phyloP scores from a whole-genome alignment of 78 protist genomes.

The Dictyostelium intermedium region DNA sequence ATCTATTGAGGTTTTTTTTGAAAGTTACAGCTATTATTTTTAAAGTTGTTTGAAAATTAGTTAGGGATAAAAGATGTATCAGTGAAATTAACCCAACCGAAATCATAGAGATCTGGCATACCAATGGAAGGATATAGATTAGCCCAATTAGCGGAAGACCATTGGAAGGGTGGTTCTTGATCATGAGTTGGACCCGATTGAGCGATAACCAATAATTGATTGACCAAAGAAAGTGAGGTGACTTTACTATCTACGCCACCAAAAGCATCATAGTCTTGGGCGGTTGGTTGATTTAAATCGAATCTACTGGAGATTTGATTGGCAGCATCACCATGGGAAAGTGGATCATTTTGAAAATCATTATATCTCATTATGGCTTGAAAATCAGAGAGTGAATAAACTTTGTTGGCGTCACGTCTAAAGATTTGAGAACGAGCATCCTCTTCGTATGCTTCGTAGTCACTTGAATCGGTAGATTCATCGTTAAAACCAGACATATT shows the following conservation, averaged over 20 bases:
- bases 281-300: constrained; percentile 75
- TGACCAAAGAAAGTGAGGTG: background rate
- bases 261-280: constrained; percentile 34
- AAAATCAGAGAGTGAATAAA: constrained; percentile 46
- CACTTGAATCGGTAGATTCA: background rate
- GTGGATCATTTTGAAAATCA: constrained; percentile 85
- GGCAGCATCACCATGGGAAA: constrained; percentile 83
- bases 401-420: constrained; percentile 65
- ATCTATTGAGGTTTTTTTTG: too few relatives aligned
- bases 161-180: constrained; percentile 54
- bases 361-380: constrained; percentile 89
- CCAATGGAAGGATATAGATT: constrained; percentile 39
- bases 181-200: constrained; percentile 76
- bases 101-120: constrained; percentile 41
- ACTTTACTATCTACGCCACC: constrained; percentile 77
- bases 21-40: too few relatives aligned
- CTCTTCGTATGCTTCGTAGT: constrained; percentile 47
- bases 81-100: constrained; percentile 25
- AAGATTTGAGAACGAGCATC: constrained; percentile 80
- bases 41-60: too few relatives aligned
- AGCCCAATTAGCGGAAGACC: constrained; percentile 33
- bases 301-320: constrained; percentile 75
- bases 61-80: constrained; percentile 17
- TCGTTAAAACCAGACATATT: constrained; percentile 81
- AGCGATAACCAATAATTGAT: constrained; percentile 13